Percentiles rank a stretch among this genome's conserved stretches.
Conservation (phyloP, 208 protist species). For the Novymonas esmeraldas region DNA sequence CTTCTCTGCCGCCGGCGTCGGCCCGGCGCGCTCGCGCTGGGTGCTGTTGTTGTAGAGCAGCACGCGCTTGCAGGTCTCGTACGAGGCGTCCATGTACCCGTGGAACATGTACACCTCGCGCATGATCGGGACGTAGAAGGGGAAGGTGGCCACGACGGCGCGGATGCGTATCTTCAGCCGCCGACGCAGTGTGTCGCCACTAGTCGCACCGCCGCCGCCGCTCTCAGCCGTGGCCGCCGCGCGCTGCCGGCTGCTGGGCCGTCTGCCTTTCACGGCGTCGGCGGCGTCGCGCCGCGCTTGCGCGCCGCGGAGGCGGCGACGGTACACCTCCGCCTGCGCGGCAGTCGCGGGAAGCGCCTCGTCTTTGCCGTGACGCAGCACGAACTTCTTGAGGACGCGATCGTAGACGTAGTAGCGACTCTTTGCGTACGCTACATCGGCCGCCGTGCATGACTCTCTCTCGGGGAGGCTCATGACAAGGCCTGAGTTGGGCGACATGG, state of each 20-base stretch:
- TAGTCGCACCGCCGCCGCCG: neutral
- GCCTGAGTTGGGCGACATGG: neutral
- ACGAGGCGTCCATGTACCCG: conserved; percentile 59
- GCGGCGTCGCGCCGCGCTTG: neutral
- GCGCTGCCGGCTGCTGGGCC: neutral
- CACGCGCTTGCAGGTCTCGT: conserved; percentile 34
- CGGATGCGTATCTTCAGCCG: conserved; percentile 34
- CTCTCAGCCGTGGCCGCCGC: neutral
- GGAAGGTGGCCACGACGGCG: conserved; percentile 55
- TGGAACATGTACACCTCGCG: conserved; percentile 58
- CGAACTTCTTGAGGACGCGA: conserved; percentile 16
- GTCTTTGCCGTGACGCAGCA: conserved; percentile 25
- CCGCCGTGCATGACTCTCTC: neutral
- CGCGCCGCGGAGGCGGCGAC: conserved; percentile 6
- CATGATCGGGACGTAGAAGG: conserved; percentile 62
- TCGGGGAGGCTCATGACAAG: neutral
- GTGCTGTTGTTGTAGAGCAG: conserved; percentile 40
- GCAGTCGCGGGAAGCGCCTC: conserved; percentile 27
- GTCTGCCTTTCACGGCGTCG: too few relatives aligned
- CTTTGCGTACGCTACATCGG: conserved; percentile 19
- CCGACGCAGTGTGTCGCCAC: conserved; percentile 1
- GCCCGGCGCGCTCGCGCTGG: conserved; percentile 18
- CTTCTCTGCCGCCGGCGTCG: neutral
- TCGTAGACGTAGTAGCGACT: conserved; percentile 39
- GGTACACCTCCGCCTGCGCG: conserved; percentile 9